Evolutionary conservation across 179 eudicot genomes (phyloP), one percentile per base, ranked within the genome.

Genomic region (Silene coronaria): DNA sequence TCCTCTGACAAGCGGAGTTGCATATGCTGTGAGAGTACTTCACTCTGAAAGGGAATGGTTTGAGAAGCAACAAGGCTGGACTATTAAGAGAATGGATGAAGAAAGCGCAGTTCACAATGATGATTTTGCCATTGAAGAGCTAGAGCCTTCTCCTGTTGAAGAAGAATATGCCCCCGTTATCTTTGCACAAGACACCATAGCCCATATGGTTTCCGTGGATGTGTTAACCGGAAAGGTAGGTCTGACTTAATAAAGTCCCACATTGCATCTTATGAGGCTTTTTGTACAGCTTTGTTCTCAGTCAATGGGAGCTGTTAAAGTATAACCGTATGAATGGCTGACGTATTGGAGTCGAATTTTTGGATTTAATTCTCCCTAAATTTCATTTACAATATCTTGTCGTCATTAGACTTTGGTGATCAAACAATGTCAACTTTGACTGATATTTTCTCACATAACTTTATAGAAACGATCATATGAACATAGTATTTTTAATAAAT

Each of bases 131-230:
- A 83, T 85, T 6, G 91, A 88, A 67, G 82, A 80, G 34, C 82
- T 83, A 28, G 89, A 89, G 85, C 86, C 90, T 68, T 91, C 96
- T 42, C 89, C 96, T 38, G 77, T 84, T 73, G 84, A 87, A 75
- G 87, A 89, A 28, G 97, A 92, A 78, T 92, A 92, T 84, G 97
- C 96, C 24, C 97, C 97, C 46, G 96, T 92, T 26, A 89, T 92
- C 77, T 88, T 92, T 82, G 96, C 97, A 28, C 97, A 92, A 85
- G 96, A 92, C 65, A 92, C 92, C 24, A 80, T 92, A 68, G 81
- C 91, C 2, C 94, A 92, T 82, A 85, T 92, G 38, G 78, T 92
- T 77, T 92, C 97, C n/a, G 75, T 92, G 22, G 97, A 92, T 80
- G 75, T 92, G 84, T 84, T 92, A 38, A 87, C 96, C 8, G 96